phyloP scores from a whole-genome alignment of 768 basidiomycete genomes.

The Auricularia sp. region DNA sequence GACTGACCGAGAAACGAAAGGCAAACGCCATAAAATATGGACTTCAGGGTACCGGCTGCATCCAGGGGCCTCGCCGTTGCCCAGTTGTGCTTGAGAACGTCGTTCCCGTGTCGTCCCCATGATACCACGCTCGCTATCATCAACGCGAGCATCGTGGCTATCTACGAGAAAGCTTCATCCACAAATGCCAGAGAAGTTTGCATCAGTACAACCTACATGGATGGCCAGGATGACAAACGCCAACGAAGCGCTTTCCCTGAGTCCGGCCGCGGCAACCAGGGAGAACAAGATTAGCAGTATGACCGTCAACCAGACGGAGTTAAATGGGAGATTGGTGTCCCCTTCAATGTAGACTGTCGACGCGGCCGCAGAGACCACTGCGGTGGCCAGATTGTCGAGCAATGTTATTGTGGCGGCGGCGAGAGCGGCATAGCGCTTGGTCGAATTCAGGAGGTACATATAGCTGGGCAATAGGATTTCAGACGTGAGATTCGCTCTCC shows the following conservation, averaged over 20 bases:
- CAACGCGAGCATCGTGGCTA: slow-evolving; percentile 45
- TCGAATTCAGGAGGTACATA: slow-evolving; percentile 36
- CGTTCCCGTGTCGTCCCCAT: slow-evolving; percentile 42
- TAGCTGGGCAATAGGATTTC: slow-evolving; percentile 2
- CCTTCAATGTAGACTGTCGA: slow-evolving; percentile 57
- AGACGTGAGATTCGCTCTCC: not conserved
- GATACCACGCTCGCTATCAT: slow-evolving; percentile 38
- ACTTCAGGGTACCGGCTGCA: slow-evolving; percentile 27
- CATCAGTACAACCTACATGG: slow-evolving; percentile 36
- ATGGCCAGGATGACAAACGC: slow-evolving; percentile 47
- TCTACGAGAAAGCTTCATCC: slow-evolving; percentile 21
- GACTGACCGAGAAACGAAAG: slow-evolving; percentile 60
- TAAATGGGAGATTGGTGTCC: slow-evolving; percentile 50
- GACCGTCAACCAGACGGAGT: slow-evolving; percentile 38
- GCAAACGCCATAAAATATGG: slow-evolving; percentile 54
- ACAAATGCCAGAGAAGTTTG: not conserved
- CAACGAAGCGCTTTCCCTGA: slow-evolving; percentile 52
- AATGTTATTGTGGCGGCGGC: slow-evolving; percentile 56
- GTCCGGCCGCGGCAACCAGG: slow-evolving; percentile 42
- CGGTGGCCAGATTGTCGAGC: slow-evolving; percentile 61
- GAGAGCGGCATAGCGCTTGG: slow-evolving; percentile 44
- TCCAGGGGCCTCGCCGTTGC: slow-evolving; percentile 21
- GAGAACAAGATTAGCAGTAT: slow-evolving; percentile 48
- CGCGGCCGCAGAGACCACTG: slow-evolving; percentile 64
- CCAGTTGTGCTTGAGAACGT: slow-evolving; percentile 49